phyloP scores from a whole-genome alignment of 129 eudicot species.

The Sambucus nigra region DNA sequence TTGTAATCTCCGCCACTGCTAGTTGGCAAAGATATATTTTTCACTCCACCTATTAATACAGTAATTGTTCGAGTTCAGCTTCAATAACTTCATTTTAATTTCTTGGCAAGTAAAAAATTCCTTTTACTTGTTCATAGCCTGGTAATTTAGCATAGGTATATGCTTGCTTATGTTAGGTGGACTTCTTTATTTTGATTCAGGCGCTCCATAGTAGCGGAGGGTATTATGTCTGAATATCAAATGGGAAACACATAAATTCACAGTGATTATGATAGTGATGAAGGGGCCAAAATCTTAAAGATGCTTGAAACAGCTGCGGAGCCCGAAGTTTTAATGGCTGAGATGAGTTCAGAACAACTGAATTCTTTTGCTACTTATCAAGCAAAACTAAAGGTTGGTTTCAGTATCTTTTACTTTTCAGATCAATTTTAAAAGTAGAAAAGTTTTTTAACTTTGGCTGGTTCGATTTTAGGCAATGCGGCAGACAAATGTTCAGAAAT shows the following conservation, averaged over 20 bases:
- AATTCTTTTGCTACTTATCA: slow-evolving; percentile 50
- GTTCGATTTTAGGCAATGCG: slow-evolving; percentile 46
- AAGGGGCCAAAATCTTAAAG: slow-evolving; percentile 57
- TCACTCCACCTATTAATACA: too few relatives aligned
- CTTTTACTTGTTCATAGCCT: background rate
- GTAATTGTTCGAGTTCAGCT: too few relatives aligned
- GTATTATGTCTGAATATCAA: slow-evolving; percentile 53
- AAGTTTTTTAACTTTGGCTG: background rate
- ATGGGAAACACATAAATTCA: slow-evolving; percentile 19
- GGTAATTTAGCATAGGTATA: background rate
- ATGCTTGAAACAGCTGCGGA: slow-evolving; percentile 78
- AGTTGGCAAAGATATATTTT: too few relatives aligned
- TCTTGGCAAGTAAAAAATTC: too few relatives aligned
- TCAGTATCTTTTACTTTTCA: background rate
- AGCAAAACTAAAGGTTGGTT: slow-evolving; percentile 67
- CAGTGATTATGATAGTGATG: slow-evolving; percentile 43
- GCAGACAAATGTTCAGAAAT: slow-evolving; percentile 52
- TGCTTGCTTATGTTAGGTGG: background rate
- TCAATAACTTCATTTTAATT: too few relatives aligned
- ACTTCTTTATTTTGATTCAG: slow-evolving; percentile 24
- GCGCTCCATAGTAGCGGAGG: slow-evolving; percentile 66
- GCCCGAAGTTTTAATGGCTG: slow-evolving; percentile 91
- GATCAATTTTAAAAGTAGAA: background rate
- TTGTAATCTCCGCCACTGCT: too few relatives aligned
- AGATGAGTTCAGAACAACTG: slow-evolving; percentile 74